Evolutionary conservation across 441 rosid species (phyloP), one percentile per base, ranked within the genome.

Genomic region (Eutrema salsugineum): DNA sequence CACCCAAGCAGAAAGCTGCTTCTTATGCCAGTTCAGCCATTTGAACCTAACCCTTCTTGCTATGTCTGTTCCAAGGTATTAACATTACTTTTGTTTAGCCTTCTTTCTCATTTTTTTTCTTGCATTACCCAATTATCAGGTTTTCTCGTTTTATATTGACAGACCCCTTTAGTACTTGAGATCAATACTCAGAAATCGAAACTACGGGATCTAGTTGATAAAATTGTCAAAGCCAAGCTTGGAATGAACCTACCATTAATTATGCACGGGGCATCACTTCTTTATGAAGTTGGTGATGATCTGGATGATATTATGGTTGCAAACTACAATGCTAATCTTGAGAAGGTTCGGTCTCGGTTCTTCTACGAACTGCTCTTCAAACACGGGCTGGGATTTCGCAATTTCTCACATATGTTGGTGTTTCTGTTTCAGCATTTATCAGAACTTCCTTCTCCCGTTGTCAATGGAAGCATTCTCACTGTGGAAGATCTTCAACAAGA

Each of bases 221-320:
- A 78, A 82, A 91, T 95, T 65, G 97, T 95, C 42, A 89, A 82
- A 86, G 92, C 97, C 60, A 93, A 89, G 84, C 96, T 93, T 38
- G 96, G 97, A 66, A 95, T 95, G 98, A 90, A 83, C 80, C 85
- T 83, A 54, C 99, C 99, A 3, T 48, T 93, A 48, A 84, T 95
- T 43, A 91, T 93, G 97, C 86, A 78, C 9, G 99, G 98, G 12
- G 27, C 87, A 33, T 78, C 87, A 15, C 96, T 95, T 81, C 92
- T 95, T 65, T 95, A 87, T 77, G 99, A 95, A 84, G 88, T 87
- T 70, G 99, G 99, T 46, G 99, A 95, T 81, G 99, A 91, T 81
- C 98, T 95, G 79, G 99, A 93, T 43, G 84, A 72, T 56, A 87
- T 76, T 50, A 83, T 84, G 99, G 82, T 84, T 30, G 86, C 89